A percentile compares a stretch with the other conserved stretches of the same genome.
phyloP scores from a whole-genome alignment of 495 filamentous ascomycete genomes.

The Penicillium cinerascens region DNA sequence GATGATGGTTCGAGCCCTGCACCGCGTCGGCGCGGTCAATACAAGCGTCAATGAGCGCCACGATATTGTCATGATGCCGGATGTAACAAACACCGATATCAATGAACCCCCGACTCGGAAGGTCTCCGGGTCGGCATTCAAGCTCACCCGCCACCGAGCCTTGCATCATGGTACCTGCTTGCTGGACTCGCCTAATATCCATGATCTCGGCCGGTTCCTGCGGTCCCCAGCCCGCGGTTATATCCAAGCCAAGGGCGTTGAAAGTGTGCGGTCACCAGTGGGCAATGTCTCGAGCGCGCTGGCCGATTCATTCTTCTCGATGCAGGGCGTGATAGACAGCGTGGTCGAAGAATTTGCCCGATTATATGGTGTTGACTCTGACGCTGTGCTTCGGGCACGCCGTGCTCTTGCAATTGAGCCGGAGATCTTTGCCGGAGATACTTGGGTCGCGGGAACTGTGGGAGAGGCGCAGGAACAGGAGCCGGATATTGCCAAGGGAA shows the following conservation, averaged over 20 bases:
- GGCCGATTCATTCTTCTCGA: conserved; percentile 36
- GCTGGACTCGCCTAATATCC: conserved; percentile 66
- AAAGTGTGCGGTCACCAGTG: conserved; percentile 83
- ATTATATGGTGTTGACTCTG: conserved; percentile 27
- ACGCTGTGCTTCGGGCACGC: conserved; percentile 33
- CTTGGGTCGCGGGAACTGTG: conserved; percentile 44
- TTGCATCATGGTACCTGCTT: conserved; percentile 93
- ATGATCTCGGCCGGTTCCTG: conserved; percentile 60
- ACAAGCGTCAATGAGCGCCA: conserved; percentile 83
- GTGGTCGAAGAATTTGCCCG: conserved; percentile 35
- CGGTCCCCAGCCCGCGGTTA: conserved; percentile 68
- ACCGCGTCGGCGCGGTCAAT: conserved; percentile 38
- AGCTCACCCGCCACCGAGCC: conserved; percentile 71
- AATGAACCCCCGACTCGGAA: conserved; percentile 57
- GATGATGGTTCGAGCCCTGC: conserved; percentile 81
- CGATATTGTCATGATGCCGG: conserved; percentile 73
- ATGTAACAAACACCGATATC: conserved; percentile 1
- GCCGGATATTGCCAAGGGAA: conserved; percentile 52
- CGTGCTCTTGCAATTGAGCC: conserved; percentile 34
- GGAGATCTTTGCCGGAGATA: conserved; percentile 39
- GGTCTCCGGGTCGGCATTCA: conserved; percentile 90
- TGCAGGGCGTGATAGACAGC: conserved; percentile 32
- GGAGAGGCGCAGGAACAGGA: conserved; percentile 44
- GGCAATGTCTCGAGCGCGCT: conserved; percentile 64
- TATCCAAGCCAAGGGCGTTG: conserved; percentile 81